Conservation (phyloP, 2,329 filamentous ascomycete genomes). For the Metarhizium anisopliae region DNA sequence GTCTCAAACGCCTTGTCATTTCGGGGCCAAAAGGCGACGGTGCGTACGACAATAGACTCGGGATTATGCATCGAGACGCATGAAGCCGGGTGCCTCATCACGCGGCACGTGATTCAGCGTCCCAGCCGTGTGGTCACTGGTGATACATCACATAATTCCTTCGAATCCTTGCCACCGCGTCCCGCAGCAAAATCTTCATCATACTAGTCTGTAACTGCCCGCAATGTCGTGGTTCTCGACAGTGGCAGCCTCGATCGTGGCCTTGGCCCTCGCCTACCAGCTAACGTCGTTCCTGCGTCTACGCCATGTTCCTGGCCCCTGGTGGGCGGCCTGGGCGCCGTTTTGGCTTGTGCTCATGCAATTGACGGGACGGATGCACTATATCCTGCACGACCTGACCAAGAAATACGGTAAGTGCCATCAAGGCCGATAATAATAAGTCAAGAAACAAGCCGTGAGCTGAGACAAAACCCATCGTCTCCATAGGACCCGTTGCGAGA, state of each 20-base stretch:
- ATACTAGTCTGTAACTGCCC: too few relatives aligned
- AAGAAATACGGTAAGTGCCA: background rate
- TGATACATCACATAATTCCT: too few relatives aligned
- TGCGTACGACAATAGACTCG: too few relatives aligned
- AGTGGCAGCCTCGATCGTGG: background rate
- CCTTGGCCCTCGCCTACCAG: background rate
- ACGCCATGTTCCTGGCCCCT: background rate
- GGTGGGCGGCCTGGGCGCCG: background rate
- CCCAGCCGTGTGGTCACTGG: too few relatives aligned
- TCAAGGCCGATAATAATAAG: background rate
- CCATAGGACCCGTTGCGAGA: background rate
- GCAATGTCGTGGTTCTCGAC: conserved; percentile 1
- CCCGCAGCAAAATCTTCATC: too few relatives aligned
- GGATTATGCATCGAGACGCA: too few relatives aligned
- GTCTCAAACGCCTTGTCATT: too few relatives aligned
- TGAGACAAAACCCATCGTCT: background rate
- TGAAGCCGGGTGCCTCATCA: background rate
- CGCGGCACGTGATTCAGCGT: too few relatives aligned
- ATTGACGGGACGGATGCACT: background rate
- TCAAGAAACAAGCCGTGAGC: background rate
- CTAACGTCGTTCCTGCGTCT: background rate
- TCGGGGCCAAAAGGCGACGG: too few relatives aligned
- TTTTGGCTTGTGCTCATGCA: background rate
- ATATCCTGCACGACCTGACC: background rate
- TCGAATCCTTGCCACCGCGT: too few relatives aligned